A percentile compares a stretch with the other conserved stretches of the same genome.
Evolutionary conservation across 2,329 filamentous ascomycete genomes (phyloP).

Genomic region (Helotiales sp.): DNA sequence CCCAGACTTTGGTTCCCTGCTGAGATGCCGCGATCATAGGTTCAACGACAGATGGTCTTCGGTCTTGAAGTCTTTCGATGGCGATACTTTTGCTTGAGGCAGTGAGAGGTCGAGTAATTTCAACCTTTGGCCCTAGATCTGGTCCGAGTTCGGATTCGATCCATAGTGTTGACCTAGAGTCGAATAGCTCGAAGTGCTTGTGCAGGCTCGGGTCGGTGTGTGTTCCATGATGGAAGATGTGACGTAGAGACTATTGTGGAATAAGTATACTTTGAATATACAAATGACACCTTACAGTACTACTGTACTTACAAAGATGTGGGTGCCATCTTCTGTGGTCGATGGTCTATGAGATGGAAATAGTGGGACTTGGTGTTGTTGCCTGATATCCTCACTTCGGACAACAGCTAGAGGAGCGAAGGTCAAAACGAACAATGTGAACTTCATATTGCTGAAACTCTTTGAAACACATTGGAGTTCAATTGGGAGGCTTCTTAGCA

Average conservation of each 20-base stretch:
- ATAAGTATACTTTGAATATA: no score
- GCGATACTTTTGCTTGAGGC: background rate
- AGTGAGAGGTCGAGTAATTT: background rate
- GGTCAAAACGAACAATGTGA: background rate
- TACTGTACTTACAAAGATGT: background rate
- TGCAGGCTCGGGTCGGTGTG: background rate
- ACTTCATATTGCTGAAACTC: background rate
- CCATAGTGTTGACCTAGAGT: slow-evolving; percentile 1
- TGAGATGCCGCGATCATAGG: background rate
- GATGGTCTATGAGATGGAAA: background rate
- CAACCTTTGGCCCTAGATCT: background rate
- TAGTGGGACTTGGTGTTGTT: background rate
- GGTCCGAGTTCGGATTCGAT: background rate
- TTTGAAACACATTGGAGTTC: no score
- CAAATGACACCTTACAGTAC: no score
- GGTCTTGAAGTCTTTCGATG: background rate
- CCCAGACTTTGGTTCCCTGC: background rate
- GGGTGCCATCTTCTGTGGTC: background rate
- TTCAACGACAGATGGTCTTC: background rate
- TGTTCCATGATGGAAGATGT: slow-evolving; percentile 1
- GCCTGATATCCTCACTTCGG: background rate
- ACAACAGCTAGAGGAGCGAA: background rate
- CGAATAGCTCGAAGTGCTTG: background rate
- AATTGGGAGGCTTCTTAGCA: background rate
- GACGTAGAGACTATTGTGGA: slow-evolving; percentile 2